Base-by-base conservation (phyloP, 495 filamentous ascomycete species). In the Penicillium atrosanguineum region DNA sequence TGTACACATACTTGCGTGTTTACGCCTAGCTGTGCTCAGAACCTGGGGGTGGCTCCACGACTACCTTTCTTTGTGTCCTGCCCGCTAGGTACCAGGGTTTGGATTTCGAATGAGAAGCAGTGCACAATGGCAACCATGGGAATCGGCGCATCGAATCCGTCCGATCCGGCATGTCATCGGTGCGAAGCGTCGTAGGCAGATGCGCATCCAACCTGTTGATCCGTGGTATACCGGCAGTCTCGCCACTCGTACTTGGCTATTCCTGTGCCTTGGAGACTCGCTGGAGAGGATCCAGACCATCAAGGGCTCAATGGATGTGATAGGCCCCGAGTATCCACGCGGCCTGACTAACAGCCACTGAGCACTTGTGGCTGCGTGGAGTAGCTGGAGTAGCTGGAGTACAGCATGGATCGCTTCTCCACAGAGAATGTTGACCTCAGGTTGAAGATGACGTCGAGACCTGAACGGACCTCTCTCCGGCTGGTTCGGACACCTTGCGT, bases 371-470 rank as follows among this genome's bases (percentile, higher is more conserved):
- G 18, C 39, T 6, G 16, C 26, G 51, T 59, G 59, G 56, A 57
- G 50, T 39, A 16, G n/a, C 16, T 40, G 38, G 38, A 40, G 38
- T 18, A 40, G 12, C 3, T 12, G 8, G 28, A 15, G 9, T 11
- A 16, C 11, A 52, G 12, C 15, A 48, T 54, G 40, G 44, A 42
- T 15, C 28, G 15, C 25, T 51, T 60, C 56, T 61, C 55, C 54
- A 58, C 57, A 55, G 14, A 28, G 20, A 20, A 2, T 14, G 44
- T 15, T 7, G 29, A 56, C 14, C 42, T 56, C 50, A 46, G 19
- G 44, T 56, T 39, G 28, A 60, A 36, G 18, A 65, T 65, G 63
- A 65, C 63, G 63, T 65, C 31, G 54, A 37, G 12, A 36, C 38
- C 16, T 39, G 31, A 41, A 26, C 51, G 62, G 48, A 60, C 44